Conservation (phyloP, 768 basidiomycete genomes). For the Rhodotorula babjevae region DNA sequence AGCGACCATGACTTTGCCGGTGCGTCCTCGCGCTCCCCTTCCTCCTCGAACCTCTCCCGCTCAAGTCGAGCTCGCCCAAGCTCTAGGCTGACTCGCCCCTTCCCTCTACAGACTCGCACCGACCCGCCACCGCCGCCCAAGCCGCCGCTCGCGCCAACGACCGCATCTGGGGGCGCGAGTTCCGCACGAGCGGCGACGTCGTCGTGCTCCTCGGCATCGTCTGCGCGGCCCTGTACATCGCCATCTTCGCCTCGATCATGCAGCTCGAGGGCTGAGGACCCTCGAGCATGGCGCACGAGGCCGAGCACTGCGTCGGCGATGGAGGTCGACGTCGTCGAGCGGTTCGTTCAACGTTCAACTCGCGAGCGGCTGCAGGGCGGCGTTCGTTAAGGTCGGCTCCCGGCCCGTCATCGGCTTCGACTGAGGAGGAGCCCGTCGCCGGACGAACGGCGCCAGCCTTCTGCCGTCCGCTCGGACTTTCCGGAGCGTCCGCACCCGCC, state of each 20-base stretch:
- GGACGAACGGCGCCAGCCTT: too few species aligned
- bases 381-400: too few species aligned
- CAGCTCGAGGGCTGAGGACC: slow-evolving; percentile 46
- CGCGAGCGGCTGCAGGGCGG: too few species aligned
- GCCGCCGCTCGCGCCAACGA: slow-evolving; percentile 47
- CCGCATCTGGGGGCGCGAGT: slow-evolving; percentile 69
- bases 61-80: neutral
- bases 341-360: too few species aligned
- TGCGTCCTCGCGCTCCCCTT: slow-evolving; percentile 24
- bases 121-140: neutral
- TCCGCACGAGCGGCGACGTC: slow-evolving; percentile 74
- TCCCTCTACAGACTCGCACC: neutral
- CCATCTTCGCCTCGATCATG: slow-evolving; percentile 61
- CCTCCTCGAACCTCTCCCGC: slow-evolving; percentile 47
- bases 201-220: slow-evolving; percentile 57
- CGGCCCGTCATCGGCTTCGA: too few species aligned
- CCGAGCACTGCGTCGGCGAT: too few species aligned
- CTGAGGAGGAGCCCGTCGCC: too few species aligned
- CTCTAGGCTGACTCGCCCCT: neutral
- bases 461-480: too few species aligned
- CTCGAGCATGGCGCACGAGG: too few species aligned
- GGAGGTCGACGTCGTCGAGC: too few species aligned
- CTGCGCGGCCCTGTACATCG: slow-evolving; percentile 63
- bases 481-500: too few species aligned
- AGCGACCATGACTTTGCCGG: slow-evolving; percentile 76